Conservation (phyloP, 306 rosid species). For the Calophaca sinica region DNA sequence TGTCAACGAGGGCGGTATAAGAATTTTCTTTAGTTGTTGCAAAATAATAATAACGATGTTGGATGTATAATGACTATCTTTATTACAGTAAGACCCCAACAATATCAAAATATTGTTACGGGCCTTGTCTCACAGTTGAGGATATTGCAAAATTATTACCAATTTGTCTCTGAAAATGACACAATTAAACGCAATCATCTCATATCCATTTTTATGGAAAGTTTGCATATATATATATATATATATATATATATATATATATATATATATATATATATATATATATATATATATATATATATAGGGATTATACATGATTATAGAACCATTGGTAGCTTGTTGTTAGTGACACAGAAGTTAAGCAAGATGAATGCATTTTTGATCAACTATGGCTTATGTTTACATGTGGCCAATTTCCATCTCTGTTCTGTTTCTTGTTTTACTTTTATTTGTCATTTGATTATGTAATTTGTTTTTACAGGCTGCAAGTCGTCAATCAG, state of each 20-base stretch:
- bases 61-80: no score
- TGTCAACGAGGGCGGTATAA: background rate
- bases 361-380: background rate
- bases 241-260: no score
- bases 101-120: no score
- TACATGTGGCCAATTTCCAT: background rate
- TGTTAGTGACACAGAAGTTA: background rate
- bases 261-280: no score
- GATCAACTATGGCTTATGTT: background rate
- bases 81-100: no score
- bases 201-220: no score
- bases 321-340: background rate
- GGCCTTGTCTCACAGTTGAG: no score
- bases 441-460: conserved; percentile 4
- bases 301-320: background rate
- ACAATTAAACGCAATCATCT: no score
- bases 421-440: background rate
- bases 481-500: conserved; percentile 64
- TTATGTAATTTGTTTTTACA: conserved; percentile 51
- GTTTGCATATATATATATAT: no score
- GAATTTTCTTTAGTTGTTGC: background rate
- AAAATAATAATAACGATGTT: no score
- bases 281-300: no score
- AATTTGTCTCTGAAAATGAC: background rate
- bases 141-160: background rate